These are phyloP conservation scores for Penicillium pancosmium DNA, from an alignment of 495 filamentous ascomycete species.

Conservation along the genomic window DNA sequence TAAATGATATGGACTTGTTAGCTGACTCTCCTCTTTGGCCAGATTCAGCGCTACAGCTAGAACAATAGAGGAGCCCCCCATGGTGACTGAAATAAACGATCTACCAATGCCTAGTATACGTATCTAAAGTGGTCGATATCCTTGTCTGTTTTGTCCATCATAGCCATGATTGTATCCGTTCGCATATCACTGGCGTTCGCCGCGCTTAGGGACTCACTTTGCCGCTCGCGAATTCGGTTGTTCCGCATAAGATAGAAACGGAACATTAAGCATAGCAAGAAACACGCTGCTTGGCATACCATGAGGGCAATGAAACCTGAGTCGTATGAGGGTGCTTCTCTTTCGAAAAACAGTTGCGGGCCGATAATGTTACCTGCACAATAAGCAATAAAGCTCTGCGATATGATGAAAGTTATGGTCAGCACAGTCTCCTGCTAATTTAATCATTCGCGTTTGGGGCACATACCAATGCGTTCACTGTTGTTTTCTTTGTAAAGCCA, in stretches of 20 bases:
- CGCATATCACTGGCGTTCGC: neutral
- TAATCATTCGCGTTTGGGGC: neutral
- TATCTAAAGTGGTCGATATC: neutral
- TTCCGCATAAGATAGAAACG: neutral
- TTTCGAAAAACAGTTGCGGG: constrained; percentile 9
- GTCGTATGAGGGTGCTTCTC: constrained; percentile 6
- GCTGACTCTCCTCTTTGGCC: neutral
- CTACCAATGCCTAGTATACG: neutral
- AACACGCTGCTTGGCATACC: neutral
- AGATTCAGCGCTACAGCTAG: neutral
- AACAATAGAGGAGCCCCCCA: neutral
- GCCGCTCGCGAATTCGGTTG: neutral
- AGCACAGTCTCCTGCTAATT: too few species aligned
- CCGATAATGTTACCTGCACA: constrained; percentile 20
- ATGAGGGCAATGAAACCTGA: neutral
- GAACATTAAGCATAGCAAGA: neutral
- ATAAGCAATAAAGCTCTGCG: constrained; percentile 16
- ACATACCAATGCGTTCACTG: constrained; percentile 20
- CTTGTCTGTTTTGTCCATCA: neutral
- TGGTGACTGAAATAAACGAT: neutral
- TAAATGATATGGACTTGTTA: neutral
- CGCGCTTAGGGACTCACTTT: neutral
- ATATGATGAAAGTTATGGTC: neutral
- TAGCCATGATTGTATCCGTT: neutral
- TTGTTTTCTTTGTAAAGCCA: constrained; percentile 60